A percentile compares a stretch with the other conserved stretches of the same genome.
These are phyloP conservation scores for Penicillium palitans DNA, from an alignment of 2,329 filamentous ascomycete genomes.

Conservation along the genomic window DNA sequence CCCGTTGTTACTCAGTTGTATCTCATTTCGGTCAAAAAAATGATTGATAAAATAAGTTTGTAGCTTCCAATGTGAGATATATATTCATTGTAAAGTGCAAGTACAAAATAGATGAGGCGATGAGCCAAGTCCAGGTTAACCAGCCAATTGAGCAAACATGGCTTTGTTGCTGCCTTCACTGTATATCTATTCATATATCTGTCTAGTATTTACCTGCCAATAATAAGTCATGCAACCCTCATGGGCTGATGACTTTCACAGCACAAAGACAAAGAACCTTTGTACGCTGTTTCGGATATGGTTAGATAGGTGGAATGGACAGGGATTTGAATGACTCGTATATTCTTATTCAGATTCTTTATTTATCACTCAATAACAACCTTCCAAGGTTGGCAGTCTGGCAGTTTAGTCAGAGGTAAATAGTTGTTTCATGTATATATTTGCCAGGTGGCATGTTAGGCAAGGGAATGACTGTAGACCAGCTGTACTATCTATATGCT, in stretches of 20 bases:
- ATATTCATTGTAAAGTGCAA: no score
- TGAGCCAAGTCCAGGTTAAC: neutral
- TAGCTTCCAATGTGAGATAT: neutral
- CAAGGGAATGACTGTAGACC: neutral
- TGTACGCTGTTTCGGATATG: neutral
- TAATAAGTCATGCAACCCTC: neutral
- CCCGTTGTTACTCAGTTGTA: neutral
- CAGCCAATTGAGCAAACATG: neutral
- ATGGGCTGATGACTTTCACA: neutral
- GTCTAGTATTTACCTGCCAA: neutral
- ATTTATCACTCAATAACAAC: neutral
- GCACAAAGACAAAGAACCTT: neutral
- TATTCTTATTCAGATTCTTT: neutral
- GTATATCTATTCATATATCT: neutral
- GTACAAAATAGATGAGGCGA: no score
- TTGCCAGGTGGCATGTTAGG: neutral
- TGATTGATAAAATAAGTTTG: neutral
- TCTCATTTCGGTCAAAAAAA: neutral
- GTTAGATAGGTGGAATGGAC: neutral
- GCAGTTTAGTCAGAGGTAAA: neutral
- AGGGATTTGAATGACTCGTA: neutral
- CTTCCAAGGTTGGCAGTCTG: neutral
- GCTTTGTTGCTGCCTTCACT: neutral
- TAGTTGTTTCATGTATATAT: neutral
- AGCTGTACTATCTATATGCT: neutral